Evolutionary conservation across 1,284 basidiomycete genomes (phyloP), one percentile per base, ranked within the genome.

Genomic region (Puccinia novopanici): DNA sequence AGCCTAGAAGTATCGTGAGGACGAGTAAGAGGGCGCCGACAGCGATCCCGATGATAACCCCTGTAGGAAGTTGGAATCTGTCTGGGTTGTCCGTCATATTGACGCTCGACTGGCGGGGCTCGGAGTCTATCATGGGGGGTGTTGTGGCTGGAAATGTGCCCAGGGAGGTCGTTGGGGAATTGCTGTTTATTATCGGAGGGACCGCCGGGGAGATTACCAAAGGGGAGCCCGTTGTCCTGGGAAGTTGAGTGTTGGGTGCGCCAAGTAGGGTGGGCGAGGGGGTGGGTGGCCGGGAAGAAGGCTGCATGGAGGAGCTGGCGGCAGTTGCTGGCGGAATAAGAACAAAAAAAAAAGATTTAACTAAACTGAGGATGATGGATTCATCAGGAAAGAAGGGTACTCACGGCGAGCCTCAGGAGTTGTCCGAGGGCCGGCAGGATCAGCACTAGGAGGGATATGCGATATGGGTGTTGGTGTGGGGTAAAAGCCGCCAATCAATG

Each of bases 401-500:
- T 73, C 54, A 73, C 71, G 73, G 6, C 59, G 73, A 27, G 40
- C 73, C 30, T 27, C 48, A 63, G 30, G 15, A 75, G 13, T 75
- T 75, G 42, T 30, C 40, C n/a, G 59, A 48, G 73, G 42, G 30
- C 50, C 59, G 54, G 71, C 27, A 19, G 73, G 59, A 45, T 63
- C 24, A n/a, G 37, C 45, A 50, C 57, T 52, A 34, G 10, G 37
- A 6, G 73, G 15, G 15, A 50, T 30, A 52, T 42, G 5, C 10
- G 59, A n/a, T 24, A 75, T 42, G 52, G 73, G 45, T 13, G 73
- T 75, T 19, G 73, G 57, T 50, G 73, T 75, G 0, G 73, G 45
- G 34, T 75, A 75, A 63, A 75, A 75, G 12, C 42, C 57, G 57
- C 73, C 73, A 24, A 61, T 12, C 9, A 75, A 30, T 34, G 73